Evolutionary conservation across 164 flowering plant species (phyloP).

Genomic region (Berberis vulgaris): DNA sequence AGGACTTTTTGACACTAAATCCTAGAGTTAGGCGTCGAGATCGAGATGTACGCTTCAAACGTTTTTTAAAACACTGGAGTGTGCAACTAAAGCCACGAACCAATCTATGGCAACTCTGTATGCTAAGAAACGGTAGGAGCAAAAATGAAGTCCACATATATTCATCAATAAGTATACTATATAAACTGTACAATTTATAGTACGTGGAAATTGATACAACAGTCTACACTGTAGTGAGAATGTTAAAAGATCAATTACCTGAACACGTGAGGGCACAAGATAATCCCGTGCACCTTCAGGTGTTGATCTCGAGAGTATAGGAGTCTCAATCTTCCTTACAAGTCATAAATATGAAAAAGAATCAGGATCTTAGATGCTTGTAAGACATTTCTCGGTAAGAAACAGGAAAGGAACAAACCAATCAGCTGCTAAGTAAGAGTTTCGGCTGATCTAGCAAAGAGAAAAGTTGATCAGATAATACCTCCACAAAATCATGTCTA

Average conservation of each 20-base stretch:
- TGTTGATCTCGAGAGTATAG: constrained; percentile 86
- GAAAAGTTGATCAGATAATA: constrained; percentile 16
- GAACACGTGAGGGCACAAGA: constrained; percentile 93
- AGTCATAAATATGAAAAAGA: constrained; percentile 29
- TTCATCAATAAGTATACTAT: no score
- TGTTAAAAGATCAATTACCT: constrained; percentile 36
- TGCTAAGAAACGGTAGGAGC: no score
- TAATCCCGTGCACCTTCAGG: constrained; percentile 99
- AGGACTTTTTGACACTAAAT: no score
- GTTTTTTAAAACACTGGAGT: no score
- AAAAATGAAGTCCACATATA: no score
- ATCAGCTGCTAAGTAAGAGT: neutral
- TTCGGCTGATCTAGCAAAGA: neutral
- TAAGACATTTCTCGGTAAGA: neutral
- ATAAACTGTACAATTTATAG: no score
- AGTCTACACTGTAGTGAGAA: neutral
- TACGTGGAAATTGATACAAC: no score
- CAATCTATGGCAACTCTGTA: no score
- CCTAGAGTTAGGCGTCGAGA: no score
- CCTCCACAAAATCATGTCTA: constrained; percentile 82
- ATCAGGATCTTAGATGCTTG: neutral
- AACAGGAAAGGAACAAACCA: neutral
- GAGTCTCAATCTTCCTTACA: constrained; percentile 94
- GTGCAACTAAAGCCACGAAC: no score
- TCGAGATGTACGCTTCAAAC: no score